phyloP scores from a whole-genome alignment of 352 stramenopile species.

The Thalassiosira delicatula region DNA sequence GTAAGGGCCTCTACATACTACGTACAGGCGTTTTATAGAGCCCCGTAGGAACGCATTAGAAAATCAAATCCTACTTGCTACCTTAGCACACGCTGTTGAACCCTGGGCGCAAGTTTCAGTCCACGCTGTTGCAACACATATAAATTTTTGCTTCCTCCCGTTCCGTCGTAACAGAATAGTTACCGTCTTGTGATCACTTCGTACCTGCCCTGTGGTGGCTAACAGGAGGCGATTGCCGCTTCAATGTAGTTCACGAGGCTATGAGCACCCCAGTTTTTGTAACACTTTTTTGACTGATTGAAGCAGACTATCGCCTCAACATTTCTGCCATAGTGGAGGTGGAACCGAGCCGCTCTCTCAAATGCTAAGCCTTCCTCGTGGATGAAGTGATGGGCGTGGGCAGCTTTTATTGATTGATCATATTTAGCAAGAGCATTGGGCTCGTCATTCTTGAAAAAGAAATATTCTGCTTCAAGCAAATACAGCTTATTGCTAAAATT shows the following conservation, averaged over 20 bases:
- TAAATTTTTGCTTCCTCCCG: too few relatives aligned
- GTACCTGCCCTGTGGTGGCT: too few relatives aligned
- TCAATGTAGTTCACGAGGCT: conserved; percentile 39
- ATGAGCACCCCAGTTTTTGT: conserved; percentile 49
- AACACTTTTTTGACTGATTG: conserved; percentile 51
- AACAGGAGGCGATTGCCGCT: conserved; percentile 36
- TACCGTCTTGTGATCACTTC: too few relatives aligned
- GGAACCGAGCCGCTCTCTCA: conserved; percentile 52
- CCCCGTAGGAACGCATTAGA: too few relatives aligned
- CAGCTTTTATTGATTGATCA: conserved; percentile 38
- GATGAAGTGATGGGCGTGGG: conserved; percentile 41
- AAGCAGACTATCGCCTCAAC: conserved; percentile 39
- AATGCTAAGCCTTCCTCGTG: conserved; percentile 58
- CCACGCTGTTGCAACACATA: too few relatives aligned
- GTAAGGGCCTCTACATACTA: too few relatives aligned
- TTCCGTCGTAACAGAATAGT: too few relatives aligned
- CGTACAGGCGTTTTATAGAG: too few relatives aligned
- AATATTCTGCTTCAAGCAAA: conserved; percentile 53
- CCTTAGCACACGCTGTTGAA: too few relatives aligned
- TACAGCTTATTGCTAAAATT: conserved; percentile 58
- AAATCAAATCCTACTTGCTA: too few relatives aligned
- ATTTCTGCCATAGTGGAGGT: conserved; percentile 32
- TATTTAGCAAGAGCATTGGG: conserved; percentile 39
- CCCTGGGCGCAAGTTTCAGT: too few relatives aligned
- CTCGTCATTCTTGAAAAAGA: conserved; percentile 44